Conservation (phyloP, 495 filamentous ascomycete species). For the Jackrogersella minutella region DNA sequence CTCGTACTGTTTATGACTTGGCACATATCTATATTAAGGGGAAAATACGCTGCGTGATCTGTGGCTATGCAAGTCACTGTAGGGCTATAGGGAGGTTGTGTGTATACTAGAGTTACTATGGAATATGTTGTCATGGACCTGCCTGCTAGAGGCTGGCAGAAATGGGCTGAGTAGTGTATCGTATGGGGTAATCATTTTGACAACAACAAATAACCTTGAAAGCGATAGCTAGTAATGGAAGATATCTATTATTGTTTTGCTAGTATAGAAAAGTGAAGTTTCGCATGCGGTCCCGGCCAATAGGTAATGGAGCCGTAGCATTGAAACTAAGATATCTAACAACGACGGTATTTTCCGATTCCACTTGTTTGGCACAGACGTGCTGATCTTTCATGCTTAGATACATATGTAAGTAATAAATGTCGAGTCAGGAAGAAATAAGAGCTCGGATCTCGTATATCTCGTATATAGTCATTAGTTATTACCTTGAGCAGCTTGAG, state of each 20-base stretch:
- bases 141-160: not conserved
- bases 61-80: not conserved
- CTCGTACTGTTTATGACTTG: not conserved
- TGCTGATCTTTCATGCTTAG: not conserved
- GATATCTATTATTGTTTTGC: not conserved
- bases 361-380: not conserved
- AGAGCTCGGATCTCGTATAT: slow-evolving; percentile 25
- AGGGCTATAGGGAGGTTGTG: not conserved
- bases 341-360: not conserved
- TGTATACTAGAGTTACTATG: not conserved
- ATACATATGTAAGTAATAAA: too few relatives aligned
- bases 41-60: not conserved
- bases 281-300: not conserved
- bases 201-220: not conserved
- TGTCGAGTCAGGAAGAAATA: too few relatives aligned
- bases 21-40: not conserved
- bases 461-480: slow-evolving; percentile 2
- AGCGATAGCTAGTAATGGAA: not conserved
- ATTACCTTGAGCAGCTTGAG: not conserved
- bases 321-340: not conserved
- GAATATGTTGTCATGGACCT: not conserved
- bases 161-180: not conserved
- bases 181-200: not conserved
- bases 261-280: not conserved
- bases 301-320: not conserved